Conservation (phyloP, 345 rosid species). For the Boechera divaricarpa region DNA sequence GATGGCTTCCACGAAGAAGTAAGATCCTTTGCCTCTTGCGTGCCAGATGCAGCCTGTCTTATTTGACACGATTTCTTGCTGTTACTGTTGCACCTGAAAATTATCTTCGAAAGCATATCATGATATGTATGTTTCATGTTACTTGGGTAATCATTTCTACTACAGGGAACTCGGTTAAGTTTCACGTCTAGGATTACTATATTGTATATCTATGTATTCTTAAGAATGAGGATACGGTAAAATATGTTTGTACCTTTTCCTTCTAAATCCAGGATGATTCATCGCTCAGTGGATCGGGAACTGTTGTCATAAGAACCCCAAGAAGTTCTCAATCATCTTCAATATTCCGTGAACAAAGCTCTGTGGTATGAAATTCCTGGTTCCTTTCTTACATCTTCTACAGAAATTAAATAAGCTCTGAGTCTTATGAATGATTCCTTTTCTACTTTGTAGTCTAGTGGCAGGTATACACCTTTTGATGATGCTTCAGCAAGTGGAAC, state of each 20-base stretch:
- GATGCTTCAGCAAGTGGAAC: constrained; percentile 93
- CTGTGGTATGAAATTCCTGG: constrained; percentile 52
- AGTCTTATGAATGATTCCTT: constrained; percentile 38
- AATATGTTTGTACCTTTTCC: constrained; percentile 27
- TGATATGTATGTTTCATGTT: background rate
- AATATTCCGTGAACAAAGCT: constrained; percentile 60
- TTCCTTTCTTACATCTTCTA: background rate
- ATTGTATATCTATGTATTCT: background rate
- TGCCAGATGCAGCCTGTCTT: constrained; percentile 17
- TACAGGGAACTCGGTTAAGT: background rate
- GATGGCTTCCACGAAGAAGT: constrained; percentile 63
- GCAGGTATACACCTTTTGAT: constrained; percentile 59
- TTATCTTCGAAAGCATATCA: background rate
- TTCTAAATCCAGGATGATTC: constrained; percentile 68
- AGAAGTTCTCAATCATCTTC: constrained; percentile 69
- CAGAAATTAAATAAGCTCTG: background rate
- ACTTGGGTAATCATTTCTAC: background rate
- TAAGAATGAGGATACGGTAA: background rate
- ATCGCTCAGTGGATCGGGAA: constrained; percentile 75
- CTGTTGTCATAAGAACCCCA: constrained; percentile 78
- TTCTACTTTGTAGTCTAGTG: constrained; percentile 70
- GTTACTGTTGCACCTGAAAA: constrained; percentile 2
- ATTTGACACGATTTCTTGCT: constrained; percentile 20
- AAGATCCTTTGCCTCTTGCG: constrained; percentile 46
- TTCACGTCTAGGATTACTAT: constrained; percentile 14